Percentiles rank a stretch among this genome's conserved stretches.
Evolutionary conservation across 176 grass and related monocot genomes (phyloP).

Genomic region (Lolium perenne): DNA sequence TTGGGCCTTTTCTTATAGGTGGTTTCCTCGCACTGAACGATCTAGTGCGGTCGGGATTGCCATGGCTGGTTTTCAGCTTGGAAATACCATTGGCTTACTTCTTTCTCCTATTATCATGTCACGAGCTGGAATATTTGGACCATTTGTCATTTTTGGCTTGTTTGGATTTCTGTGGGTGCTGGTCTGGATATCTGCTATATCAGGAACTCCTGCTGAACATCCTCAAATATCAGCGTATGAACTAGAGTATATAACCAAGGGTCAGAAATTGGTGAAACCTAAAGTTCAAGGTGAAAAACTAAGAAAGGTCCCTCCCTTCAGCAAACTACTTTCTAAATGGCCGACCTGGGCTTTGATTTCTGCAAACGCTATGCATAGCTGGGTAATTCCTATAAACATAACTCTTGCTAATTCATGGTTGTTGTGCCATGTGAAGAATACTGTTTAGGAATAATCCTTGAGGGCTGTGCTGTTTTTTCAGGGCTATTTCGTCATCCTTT

Average conservation of each 20-base stretch:
- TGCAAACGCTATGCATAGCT: slow-evolving; percentile 99
- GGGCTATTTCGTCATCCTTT: slow-evolving; percentile 99
- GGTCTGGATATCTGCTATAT: slow-evolving; percentile 87
- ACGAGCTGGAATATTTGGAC: slow-evolving; percentile 79
- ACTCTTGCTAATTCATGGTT: slow-evolving; percentile 28
- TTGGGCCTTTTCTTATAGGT: slow-evolving; percentile 71
- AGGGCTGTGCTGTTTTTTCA: slow-evolving; percentile 52
- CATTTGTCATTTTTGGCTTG: slow-evolving; percentile 96
- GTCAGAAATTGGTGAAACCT: slow-evolving; percentile 64
- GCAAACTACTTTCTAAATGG: slow-evolving; percentile 85
- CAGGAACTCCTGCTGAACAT: slow-evolving; percentile 73
- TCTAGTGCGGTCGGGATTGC: slow-evolving; percentile 91
- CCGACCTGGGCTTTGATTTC: slow-evolving; percentile 97
- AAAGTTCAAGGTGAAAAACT: slow-evolving; percentile 56
- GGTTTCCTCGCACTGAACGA: slow-evolving; percentile 95
- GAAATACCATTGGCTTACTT: slow-evolving; percentile 82
- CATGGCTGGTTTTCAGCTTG: slow-evolving; percentile 98
- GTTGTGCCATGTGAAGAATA: slow-evolving; percentile 13
- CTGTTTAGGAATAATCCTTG: slow-evolving; percentile 25
- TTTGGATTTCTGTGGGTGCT: slow-evolving; percentile 99
- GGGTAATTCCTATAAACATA: slow-evolving; percentile 66
- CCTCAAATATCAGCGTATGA: slow-evolving; percentile 87
- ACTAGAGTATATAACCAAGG: slow-evolving; percentile 84
- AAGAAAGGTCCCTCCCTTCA: slow-evolving; percentile 83
- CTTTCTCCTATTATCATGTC: slow-evolving; percentile 97